Evolutionary conservation across 1,284 basidiomycete species (phyloP).

Genomic region (Ustilago bromivora): DNA sequence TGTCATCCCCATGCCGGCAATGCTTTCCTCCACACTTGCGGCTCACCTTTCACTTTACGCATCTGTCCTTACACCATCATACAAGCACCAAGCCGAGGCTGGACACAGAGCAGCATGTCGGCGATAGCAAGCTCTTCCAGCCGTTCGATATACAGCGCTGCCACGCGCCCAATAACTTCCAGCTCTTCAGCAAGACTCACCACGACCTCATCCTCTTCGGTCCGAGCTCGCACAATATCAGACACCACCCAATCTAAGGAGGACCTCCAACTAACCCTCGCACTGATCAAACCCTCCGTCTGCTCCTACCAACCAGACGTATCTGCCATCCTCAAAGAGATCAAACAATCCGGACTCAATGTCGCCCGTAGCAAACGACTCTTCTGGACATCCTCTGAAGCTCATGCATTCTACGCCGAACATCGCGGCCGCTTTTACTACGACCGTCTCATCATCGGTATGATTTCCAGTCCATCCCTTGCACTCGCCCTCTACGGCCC

Average conservation of each 20-base stretch:
- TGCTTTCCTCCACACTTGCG: conserved; percentile 14
- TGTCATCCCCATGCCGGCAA: conserved; percentile 2
- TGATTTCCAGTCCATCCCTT: conserved; percentile 63
- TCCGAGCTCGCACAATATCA: conserved; percentile 6
- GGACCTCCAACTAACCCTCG: conserved; percentile 59
- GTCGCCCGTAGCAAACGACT: conserved; percentile 54
- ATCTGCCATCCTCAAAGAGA: conserved; percentile 49
- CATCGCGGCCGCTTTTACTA: conserved; percentile 67
- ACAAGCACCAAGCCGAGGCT: neutral
- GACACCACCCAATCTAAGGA: neutral
- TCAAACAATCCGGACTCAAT: conserved; percentile 47
- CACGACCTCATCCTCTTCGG: no score
- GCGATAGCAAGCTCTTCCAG: conserved; percentile 8
- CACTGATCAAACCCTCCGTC: conserved; percentile 65
- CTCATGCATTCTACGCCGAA: conserved; percentile 64
- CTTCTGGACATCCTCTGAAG: conserved; percentile 62
- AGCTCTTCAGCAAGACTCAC: conserved; percentile 6
- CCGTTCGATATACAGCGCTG: neutral
- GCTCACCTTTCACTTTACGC: neutral
- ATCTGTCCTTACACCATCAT: neutral
- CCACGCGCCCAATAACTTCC: neutral
- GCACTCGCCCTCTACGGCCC: conserved; percentile 62
- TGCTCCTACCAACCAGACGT: conserved; percentile 62
- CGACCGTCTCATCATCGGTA: conserved; percentile 62
- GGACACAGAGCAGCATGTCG: conserved; percentile 1